Base-by-base conservation (phyloP, 345 rosid genomes). In the Rhodamnia rubescens region DNA sequence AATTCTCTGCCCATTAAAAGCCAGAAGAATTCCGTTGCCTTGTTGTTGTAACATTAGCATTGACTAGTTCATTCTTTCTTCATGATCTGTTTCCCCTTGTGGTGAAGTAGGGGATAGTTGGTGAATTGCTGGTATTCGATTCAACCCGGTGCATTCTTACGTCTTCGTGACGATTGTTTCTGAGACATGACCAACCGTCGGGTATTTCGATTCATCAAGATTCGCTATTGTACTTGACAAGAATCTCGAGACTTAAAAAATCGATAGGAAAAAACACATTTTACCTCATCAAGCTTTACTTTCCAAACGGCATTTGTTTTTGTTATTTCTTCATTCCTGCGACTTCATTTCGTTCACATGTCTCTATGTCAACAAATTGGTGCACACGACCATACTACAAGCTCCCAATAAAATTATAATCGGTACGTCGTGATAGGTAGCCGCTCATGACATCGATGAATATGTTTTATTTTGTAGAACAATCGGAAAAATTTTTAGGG, bases 31-130 rank as follows among this genome's bases (percentile, higher is more conserved):
- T 59, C 53, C 85, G 5, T 42, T 84, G 54, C 47, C 47, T 36
- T 82, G 58, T 32, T 86, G 81, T 82, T 86, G 84, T 86, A 82
- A 59, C 85, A 86, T 83, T 86, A 64, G 81, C 87, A 82, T 82
- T 86, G 80, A 80, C 83, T 27, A 24, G 81, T 86, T 53, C 87
- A 86, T 86, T 86, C 85, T 86, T 86, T 82, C 44, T 36, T 36
- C 40, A 69, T 69, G 47, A 51, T 82, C 44, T 11, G 47, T 29
- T 36, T 8, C 14, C 26, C 80, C 47, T 9, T 11, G 75, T 32
- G 32, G 47, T 32, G 78, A 69, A 8, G 78, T 20, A 11, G 78
- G 78, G 40, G 78, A 69, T 18, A 18, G 47, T 69, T 69, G 78
- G 78, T 36, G 42, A 69, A 18, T 36, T 32, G 18, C 78, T 13